Evolutionary conservation across 2,329 filamentous ascomycete species (phyloP), one percentile per base, ranked within the genome.

Genomic region (Claviceps sp.): DNA sequence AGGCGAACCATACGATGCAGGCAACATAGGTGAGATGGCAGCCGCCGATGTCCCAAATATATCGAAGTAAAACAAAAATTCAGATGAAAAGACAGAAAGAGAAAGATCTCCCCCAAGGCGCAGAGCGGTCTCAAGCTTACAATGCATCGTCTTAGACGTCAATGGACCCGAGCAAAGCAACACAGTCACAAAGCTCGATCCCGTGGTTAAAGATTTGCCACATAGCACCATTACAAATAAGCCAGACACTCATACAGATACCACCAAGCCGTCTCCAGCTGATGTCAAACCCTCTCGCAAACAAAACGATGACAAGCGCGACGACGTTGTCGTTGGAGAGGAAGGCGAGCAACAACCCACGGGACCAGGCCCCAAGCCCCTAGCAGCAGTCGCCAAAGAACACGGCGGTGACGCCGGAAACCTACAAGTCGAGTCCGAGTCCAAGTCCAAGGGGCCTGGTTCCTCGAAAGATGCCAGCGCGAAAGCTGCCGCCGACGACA

Each of bases 1-100:
- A 44, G 80, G 78, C 13, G 83, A 91, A 64, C 88, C 88, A 0
- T 94, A 82, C 60, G 88, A 93, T 62, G 80, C 81, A 53, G 88
- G 88, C 48, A 93, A 93, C 65, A 69, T 78, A n/a, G 75, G 80
- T 71, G 76, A 43, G 62, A 14, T 37, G 26, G 10, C 26, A 13
- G 16, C 38, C 19, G 11, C 38, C 44, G 5, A 14, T 17, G 2
- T 5, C 19, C 4, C 24, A 16, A 50, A 17, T 4, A 11, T 34
- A 11, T 34, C 10, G 10, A 34, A n/a, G 8, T 40, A 40, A 10
- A 50, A 7, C n/a, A 17, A 13, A 49, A 10, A 30, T 10, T 34
- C 10, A 24, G 14, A 37, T 17, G n/a, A 16, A 40, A 17, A 40
- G 39, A 40, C 4, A 40, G 14, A 1, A n/a, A 34, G 30, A 34